These are phyloP conservation scores for Cynara cardunculus DNA, from an alignment of 129 eudicot genomes.

Conservation along the genomic window DNA sequence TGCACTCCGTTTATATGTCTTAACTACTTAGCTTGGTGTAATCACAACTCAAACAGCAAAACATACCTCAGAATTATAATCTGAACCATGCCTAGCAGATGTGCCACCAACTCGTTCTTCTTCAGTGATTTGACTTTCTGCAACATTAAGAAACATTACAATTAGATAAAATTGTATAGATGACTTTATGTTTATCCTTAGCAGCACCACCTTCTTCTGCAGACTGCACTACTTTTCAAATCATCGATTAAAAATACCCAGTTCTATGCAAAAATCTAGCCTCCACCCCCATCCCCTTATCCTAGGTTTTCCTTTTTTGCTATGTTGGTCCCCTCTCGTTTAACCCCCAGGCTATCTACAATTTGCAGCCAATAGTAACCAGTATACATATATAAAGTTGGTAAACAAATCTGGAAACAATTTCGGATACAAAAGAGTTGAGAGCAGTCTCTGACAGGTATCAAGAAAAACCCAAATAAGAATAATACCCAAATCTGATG, in stretches of 20 bases:
- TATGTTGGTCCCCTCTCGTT: neutral
- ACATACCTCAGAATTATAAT: constrained; percentile 38
- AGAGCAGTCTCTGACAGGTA: neutral
- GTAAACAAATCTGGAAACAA: neutral
- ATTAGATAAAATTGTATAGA: constrained; percentile 5
- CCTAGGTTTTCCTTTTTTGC: neutral
- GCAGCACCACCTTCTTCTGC: neutral
- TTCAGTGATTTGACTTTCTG: constrained; percentile 60
- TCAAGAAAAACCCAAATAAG: neutral
- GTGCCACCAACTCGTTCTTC: constrained; percentile 34
- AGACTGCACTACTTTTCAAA: neutral
- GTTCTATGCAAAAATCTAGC: neutral
- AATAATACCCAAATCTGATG: constrained; percentile 57
- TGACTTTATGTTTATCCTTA: neutral
- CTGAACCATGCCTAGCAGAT: constrained; percentile 29
- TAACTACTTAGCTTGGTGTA: neutral
- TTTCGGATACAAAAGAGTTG: neutral
- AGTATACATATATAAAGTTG: neutral
- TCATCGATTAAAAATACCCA: neutral
- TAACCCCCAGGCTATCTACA: neutral
- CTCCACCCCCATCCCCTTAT: neutral
- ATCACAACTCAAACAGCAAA: neutral
- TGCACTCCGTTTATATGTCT: neutral
- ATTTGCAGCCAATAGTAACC: neutral
- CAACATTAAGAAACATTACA: constrained; percentile 20